Evolutionary conservation across 192 early-diverging fungal species (phyloP), one percentile per base, ranked within the genome.

Genomic region (Mortierella hygrophila): DNA sequence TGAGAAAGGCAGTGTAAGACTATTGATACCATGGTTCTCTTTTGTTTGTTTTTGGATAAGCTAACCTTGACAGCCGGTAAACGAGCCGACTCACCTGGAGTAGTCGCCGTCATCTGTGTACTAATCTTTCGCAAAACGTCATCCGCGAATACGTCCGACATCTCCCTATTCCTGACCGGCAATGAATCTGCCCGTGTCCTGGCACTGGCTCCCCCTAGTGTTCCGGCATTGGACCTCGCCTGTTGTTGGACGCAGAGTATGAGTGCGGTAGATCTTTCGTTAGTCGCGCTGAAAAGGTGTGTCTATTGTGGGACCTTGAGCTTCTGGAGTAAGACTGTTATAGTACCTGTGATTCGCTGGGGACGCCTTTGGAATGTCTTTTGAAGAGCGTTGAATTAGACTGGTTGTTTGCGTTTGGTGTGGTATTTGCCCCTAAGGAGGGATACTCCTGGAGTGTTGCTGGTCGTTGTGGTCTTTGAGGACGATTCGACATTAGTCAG

Each of bases 161-260:
- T 60, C 16, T 85, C 78, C 23, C 68, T 70, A 38, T 85, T 85
- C 42, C 57, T 79, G 4, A 47, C 42, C 41, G 82, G 82, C 70
- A 85, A 79, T 6, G 77, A 85, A n/a, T 79, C 77, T 68, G 82
- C 69, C 9, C 82, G 82, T 8, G 78, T 74, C 23, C 82, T 76
- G 11, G 29, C 15, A 40, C 47, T 49, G 20, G 37, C 16, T 3
- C 29, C 54, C 26, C 72, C 71, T 71, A 57, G 44, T 35, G 68
- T 0, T 32, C 11, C 13, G 16, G 10, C 52, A 40, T 29, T 20
- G 2, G 6, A 1, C 52, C 35, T 23, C 10, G 16, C 47, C 37
- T 47, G 41, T 21, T 10, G 20, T 74, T 60, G 55, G 10, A 29
- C 0, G 9, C 8, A 32, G 29, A 35, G 21, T 3, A 15, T 11